Conservation (phyloP, 495 filamentous ascomycete species). For the Penicillium coffeae region DNA sequence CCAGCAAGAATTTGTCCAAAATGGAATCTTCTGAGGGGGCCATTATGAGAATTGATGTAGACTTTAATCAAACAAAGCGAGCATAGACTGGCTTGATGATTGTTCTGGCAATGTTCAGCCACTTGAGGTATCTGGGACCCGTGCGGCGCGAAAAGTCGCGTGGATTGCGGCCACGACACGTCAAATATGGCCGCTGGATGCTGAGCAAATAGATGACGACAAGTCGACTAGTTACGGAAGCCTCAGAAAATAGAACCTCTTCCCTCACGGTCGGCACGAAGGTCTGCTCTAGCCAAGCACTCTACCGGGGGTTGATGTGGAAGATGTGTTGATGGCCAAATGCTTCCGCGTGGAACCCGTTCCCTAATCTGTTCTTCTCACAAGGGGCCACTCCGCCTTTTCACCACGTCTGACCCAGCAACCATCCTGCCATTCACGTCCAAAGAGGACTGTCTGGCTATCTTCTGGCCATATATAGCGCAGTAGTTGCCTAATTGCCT, state of each 20-base stretch:
- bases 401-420: constrained; percentile 6
- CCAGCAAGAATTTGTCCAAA: constrained; percentile 72
- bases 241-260: too few relatives aligned
- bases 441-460: not conserved
- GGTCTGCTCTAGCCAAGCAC: too few relatives aligned
- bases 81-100: not conserved
- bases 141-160: constrained; percentile 2
- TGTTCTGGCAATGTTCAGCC: not conserved
- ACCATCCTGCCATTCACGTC: not conserved
- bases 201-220: too few relatives aligned
- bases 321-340: constrained; percentile 4
- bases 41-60: constrained; percentile 40
- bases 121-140: not conserved
- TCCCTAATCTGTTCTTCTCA: constrained; percentile 1
- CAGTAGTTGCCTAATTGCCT: too few relatives aligned
- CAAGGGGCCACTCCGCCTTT: constrained; percentile 15
- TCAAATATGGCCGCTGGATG: too few relatives aligned
- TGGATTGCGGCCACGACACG: not conserved
- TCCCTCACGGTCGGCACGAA: too few relatives aligned
- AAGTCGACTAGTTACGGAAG: too few relatives aligned
- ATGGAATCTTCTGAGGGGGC: constrained; percentile 68
- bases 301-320: not conserved
- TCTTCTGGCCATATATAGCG: not conserved
- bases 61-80: not conserved
- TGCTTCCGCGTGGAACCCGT: constrained; percentile 10